phyloP scores from a whole-genome alignment of 257 asterid species.

The Coffea eugenioides region DNA sequence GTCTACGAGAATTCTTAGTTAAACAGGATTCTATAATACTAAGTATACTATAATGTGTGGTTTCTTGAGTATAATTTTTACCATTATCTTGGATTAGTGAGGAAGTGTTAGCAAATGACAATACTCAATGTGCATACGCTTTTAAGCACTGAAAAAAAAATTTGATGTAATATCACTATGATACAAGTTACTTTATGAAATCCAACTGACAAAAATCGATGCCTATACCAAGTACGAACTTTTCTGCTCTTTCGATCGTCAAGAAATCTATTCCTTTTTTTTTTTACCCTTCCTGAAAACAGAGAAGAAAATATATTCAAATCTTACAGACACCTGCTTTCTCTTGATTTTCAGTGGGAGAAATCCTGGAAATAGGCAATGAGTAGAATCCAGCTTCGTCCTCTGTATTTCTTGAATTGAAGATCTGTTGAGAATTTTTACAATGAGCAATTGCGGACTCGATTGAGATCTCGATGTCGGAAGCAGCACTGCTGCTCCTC shows the following conservation, averaged over 20 bases:
- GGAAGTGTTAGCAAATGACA: neutral
- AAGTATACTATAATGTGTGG: neutral
- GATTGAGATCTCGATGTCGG: conserved; percentile 63
- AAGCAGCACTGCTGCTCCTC: conserved; percentile 63
- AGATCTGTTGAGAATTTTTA: conserved; percentile 55
- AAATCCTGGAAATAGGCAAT: conserved; percentile 29
- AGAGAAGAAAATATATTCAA: conserved; percentile 19
- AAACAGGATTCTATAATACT: neutral
- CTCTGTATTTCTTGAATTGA: conserved; percentile 28
- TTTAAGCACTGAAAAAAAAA: neutral
- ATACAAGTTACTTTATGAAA: neutral
- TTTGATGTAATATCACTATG: neutral
- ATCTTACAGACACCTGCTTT: conserved; percentile 27
- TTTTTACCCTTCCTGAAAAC: neutral
- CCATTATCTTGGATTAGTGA: neutral
- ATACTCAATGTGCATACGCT: neutral
- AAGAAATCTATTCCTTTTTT: neutral
- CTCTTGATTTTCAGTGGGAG: conserved; percentile 21
- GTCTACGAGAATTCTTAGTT: neutral
- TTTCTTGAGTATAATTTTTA: neutral
- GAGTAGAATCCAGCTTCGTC: conserved; percentile 25
- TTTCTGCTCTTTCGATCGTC: neutral
- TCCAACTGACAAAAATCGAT: conserved; percentile 3
- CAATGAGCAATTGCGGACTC: conserved; percentile 93
- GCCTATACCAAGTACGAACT: neutral